A percentile compares a stretch with the other conserved stretches of the same genome.
phyloP scores from a whole-genome alignment of 441 rosid genomes.

The Adansonia gregorii region DNA sequence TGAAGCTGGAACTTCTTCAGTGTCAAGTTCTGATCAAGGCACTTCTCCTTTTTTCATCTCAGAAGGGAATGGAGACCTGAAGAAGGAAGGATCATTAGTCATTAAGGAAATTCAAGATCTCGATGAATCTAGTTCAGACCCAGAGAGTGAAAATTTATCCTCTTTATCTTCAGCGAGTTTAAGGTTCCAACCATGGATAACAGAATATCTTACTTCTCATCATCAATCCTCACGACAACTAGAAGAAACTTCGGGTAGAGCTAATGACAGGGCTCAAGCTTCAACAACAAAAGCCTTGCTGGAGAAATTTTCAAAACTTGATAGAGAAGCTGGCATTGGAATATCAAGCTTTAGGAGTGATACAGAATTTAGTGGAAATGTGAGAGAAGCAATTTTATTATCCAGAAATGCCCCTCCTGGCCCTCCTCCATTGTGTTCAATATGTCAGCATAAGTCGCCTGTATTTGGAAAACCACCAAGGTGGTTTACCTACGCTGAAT shows the following conservation, averaged over 20 bases:
- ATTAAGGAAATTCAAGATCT: slow-evolving; percentile 57
- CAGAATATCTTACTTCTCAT: slow-evolving; percentile 56
- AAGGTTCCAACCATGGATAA: slow-evolving; percentile 81
- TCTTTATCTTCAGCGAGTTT: slow-evolving; percentile 62
- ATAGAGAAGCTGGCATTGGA: slow-evolving; percentile 59
- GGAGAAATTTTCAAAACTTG: slow-evolving; percentile 72
- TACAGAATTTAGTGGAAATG: slow-evolving; percentile 69
- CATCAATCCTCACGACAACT: slow-evolving; percentile 47
- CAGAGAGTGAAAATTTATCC: slow-evolving; percentile 73
- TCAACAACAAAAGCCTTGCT: slow-evolving; percentile 65
- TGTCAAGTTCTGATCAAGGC: slow-evolving; percentile 90
- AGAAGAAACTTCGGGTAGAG: slow-evolving; percentile 60
- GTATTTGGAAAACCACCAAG: slow-evolving; percentile 96
- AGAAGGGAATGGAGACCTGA: slow-evolving; percentile 59
- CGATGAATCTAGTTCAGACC: slow-evolving; percentile 74
- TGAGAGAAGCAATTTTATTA: slow-evolving; percentile 88
- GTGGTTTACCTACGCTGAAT: slow-evolving; percentile 86
- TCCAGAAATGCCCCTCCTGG: slow-evolving; percentile 78
- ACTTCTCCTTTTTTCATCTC: slow-evolving; percentile 78
- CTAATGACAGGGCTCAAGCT: slow-evolving; percentile 44
- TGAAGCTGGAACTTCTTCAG: slow-evolving; percentile 92
- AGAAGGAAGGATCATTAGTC: slow-evolving; percentile 62
- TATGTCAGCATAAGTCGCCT: slow-evolving; percentile 95
- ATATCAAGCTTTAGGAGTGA: slow-evolving; percentile 57
- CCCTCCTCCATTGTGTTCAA: slow-evolving; percentile 96